Evolutionary conservation across 768 basidiomycete species (phyloP), one percentile per base, ranked within the genome.

Genomic region (Floccularia luteovirens): DNA sequence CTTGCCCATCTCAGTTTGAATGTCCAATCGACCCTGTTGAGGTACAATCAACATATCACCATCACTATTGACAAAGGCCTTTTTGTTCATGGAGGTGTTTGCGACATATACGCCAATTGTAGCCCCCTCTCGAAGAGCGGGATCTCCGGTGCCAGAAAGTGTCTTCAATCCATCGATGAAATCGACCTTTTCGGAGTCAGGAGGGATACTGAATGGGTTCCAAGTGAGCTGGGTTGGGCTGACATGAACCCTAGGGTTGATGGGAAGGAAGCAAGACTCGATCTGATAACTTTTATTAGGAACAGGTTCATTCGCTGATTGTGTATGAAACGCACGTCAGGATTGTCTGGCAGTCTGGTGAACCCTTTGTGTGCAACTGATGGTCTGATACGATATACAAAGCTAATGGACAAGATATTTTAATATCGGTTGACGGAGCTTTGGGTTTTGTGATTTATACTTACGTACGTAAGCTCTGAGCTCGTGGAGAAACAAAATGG

Each of bases 1-100:
- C 78, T 69, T 74, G 36, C 80, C 80, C 44, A 77, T 72, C 55
- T 84, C 80, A 2, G 80, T 82, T 55, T 79, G 79, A 31, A 84
- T 71, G 51, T 82, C 79, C 45, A 82, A 57, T 10, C 78, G 64
- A 4, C 80, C 80, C 49, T 74, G 67, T 51, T 81, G 72, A 5
- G 80, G 80, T 11, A 82, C 58, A 50, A 84, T 75, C 51, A 82
- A 57, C 64, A 80, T 72, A 55, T 82, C 79, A 5, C 79, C 79
- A 45, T 81, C 79, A 34, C 64, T 75, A 51, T 78, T 75, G 45
- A 67, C 69, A 55, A 79, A 79, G 2, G 78, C 79, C 48, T 61
- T 67, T 40, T 71, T 75, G 25, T 60, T 69, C 79, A 82, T 82
- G 4, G 74, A 74, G 28, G 61, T 48, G 50, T 78, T 80, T 19